Base-by-base conservation (phyloP, 2,329 filamentous ascomycete genomes). In the Ceratocystis cubensis region DNA sequence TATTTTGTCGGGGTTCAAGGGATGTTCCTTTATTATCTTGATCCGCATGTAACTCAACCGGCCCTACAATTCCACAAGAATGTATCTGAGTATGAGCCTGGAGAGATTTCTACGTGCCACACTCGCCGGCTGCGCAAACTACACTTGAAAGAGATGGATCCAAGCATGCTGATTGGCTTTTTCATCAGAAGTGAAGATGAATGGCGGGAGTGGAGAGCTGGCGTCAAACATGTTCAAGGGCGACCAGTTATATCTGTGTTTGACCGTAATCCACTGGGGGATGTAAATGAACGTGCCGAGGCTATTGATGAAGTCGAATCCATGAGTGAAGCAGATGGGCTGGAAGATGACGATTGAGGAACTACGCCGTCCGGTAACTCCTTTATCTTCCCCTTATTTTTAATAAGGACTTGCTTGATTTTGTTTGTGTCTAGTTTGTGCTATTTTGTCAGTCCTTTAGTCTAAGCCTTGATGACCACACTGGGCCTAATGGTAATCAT, bases 161-260 rank as follows among this genome's bases (percentile, higher is more conserved):
- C 94, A 0, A 96, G 91, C 73, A 99, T 99, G 94, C 78, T 99
- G 53, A 89, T 99, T 70, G 93, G 91, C 3, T 97, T 97, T 72
- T 77, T 99, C 45, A 91, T 99, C 69, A 83, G 82, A 50, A 84
- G 89, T 67, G 86, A 93, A 71, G 82, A 86, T 56, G 94, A 99
- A 70, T 97, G 93, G 88, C 77, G 82, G 48, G 82, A 84, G 65
- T 97, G 92, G 92, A 88, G 89, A 72, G 79, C 83, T 67, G 82
- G 84, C n/a, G 81, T 96, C 1, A 84, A 84, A 70, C 84, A 88
- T 71, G 85, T 88, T 7, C 85, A 89, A 71, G 89, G 89, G 25
- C 96, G 96, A 75, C 81, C 86, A 5, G 89, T 99, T 64, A 88
- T 97, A 62, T 89, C 93, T 71, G 85, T 97, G 33, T 85, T 90